Percentiles rank a stretch among this genome's conserved stretches.
These are phyloP conservation scores for thale cress (Arabidopsis thaliana) DNA, from an alignment of 345 rosid species.

Conservation along the genomic window TAIR10.1 NC_003070.9:34001-34500, in stretches of 20 bases:
- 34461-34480: conserved; percentile 60
- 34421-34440: conserved; percentile 58
- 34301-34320: conserved; percentile 92
- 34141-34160: conserved; percentile 62
- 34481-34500: conserved; percentile 49
- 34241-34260: conserved; percentile 38
- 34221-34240: conserved; percentile 46
- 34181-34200: conserved; percentile 45
- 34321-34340: conserved; percentile 62
- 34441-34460: conserved; percentile 57
- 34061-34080: conserved; percentile 59
- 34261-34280: conserved; percentile 86
- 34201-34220: conserved; percentile 47
- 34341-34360: background rate
- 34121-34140: conserved; percentile 54
- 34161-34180: conserved; percentile 59
- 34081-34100: conserved; percentile 89
- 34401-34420: conserved; percentile 96
- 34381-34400: conserved; percentile 44
- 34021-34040: conserved; percentile 82
- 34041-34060: conserved; percentile 59
- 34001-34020: conserved; percentile 81
- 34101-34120: conserved; percentile 95
- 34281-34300: conserved; percentile 85
- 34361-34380: background rate